A percentile compares a stretch with the other conserved stretches of the same genome.
These are phyloP conservation scores for Yarrowia phangngaensis DNA, from an alignment of 805 yeast species.

Conservation along the genomic window DNA sequence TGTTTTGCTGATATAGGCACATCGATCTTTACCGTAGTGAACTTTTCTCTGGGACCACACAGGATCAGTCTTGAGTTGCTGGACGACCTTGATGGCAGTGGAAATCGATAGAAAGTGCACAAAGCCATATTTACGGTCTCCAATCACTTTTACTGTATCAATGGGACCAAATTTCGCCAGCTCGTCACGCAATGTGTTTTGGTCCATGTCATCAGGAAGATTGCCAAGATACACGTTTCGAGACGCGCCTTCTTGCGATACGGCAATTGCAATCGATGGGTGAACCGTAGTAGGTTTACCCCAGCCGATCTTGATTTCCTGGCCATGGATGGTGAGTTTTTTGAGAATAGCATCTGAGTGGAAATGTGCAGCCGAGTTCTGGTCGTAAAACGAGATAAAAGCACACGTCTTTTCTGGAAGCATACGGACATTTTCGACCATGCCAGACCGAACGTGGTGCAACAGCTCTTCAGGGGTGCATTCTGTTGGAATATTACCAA, in stretches of 20 bases:
- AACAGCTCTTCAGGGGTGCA: slow-evolving; percentile 75
- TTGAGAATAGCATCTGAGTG: slow-evolving; percentile 90
- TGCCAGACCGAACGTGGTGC: slow-evolving; percentile 88
- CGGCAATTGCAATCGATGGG: slow-evolving; percentile 69
- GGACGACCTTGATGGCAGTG: slow-evolving; percentile 82
- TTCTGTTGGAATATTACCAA: slow-evolving; percentile 83
- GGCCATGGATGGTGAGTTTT: slow-evolving; percentile 71
- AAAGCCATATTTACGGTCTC: slow-evolving; percentile 73
- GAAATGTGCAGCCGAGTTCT: slow-evolving; percentile 80
- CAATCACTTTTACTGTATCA: slow-evolving; percentile 75
- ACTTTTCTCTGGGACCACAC: slow-evolving; percentile 75
- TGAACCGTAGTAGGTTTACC: slow-evolving; percentile 74
- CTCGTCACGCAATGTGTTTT: slow-evolving; percentile 62
- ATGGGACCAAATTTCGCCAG: slow-evolving; percentile 73
- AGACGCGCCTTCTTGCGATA: slow-evolving; percentile 83
- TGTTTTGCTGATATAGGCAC: slow-evolving; percentile 86
- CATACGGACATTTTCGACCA: slow-evolving; percentile 68
- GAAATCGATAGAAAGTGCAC: slow-evolving; percentile 83
- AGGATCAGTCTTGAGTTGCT: slow-evolving; percentile 53
- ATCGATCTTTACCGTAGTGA: slow-evolving; percentile 86
- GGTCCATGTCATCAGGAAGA: slow-evolving; percentile 61
- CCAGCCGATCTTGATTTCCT: slow-evolving; percentile 89
- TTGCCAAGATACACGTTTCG: slow-evolving; percentile 89
- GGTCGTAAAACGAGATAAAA: slow-evolving; percentile 83
- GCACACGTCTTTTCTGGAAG: slow-evolving; percentile 87